Evolutionary conservation across 2,329 filamentous ascomycete genomes (phyloP).

Genomic region (Colletotrichum godetiae): DNA sequence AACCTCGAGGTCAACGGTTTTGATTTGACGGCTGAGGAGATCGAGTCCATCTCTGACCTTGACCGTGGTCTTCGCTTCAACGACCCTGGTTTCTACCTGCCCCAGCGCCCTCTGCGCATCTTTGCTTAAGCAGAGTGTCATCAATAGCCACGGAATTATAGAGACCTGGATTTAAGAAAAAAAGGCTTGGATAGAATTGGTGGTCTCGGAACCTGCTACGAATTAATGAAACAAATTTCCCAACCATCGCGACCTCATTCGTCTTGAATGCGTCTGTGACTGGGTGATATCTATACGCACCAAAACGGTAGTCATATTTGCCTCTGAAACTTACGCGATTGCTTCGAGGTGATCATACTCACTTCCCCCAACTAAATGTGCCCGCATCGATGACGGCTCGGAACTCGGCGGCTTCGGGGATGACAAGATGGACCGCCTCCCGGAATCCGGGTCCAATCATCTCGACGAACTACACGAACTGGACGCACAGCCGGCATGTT

Average conservation of each 20-base stretch:
- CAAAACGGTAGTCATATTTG: background rate
- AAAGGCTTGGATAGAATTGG: background rate
- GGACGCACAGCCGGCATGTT: background rate
- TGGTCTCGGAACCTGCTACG: background rate
- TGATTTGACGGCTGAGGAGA: conserved; percentile 63
- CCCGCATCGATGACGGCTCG: background rate
- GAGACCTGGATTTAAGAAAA: background rate
- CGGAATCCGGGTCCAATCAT: background rate
- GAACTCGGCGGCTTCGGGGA: background rate
- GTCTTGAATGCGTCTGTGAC: background rate
- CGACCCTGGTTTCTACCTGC: conserved; percentile 58
- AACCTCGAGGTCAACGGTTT: conserved; percentile 69
- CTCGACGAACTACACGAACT: background rate
- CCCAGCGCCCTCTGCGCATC: conserved; percentile 61
- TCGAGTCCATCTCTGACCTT: conserved; percentile 65
- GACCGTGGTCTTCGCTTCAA: conserved; percentile 70
- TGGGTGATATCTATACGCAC: too few relatives aligned
- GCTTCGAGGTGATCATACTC: too few relatives aligned
- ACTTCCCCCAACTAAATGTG: background rate
- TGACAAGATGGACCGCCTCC: background rate
- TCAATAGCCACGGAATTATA: background rate
- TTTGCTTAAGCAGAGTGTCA: conserved; percentile 53
- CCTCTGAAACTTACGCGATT: background rate
- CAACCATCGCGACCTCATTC: background rate
- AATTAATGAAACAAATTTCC: conserved; percentile 9